Evolutionary conservation across 2,329 filamentous ascomycete species (phyloP).

Genomic region (Tricladium varicosporioides): DNA sequence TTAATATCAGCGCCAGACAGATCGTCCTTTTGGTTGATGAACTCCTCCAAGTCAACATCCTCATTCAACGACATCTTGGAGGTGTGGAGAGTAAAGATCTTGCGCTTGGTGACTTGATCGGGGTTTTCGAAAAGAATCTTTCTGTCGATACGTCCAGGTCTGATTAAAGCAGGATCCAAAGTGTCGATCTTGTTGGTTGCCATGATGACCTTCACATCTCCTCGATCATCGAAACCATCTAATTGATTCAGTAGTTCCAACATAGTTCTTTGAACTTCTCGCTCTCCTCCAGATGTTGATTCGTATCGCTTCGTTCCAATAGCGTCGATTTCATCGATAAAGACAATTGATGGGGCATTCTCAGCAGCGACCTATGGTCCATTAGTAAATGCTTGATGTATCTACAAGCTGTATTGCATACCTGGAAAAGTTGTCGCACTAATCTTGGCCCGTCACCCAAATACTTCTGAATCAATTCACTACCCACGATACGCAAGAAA

Average conservation of each 20-base stretch:
- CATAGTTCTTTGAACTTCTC: constrained; percentile 98
- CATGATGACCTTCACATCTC: constrained; percentile 99
- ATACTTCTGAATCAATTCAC: constrained; percentile 98
- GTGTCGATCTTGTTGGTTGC: constrained; percentile 99
- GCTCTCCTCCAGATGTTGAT: constrained; percentile 92
- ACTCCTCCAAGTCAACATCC: constrained; percentile 98
- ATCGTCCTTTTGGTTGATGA: constrained; percentile 98
- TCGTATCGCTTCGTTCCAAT: constrained; percentile 99
- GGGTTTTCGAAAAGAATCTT: constrained; percentile 80
- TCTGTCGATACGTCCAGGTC: constrained; percentile 95
- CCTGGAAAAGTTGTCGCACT: constrained; percentile 92
- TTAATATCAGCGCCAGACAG: constrained; percentile 97
- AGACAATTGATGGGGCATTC: constrained; percentile 94
- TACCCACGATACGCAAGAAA: constrained; percentile 95
- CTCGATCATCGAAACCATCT: constrained; percentile 97
- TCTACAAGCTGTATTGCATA: constrained; percentile 35
- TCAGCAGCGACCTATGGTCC: constrained; percentile 76
- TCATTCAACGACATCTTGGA: constrained; percentile 97
- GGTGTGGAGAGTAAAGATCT: constrained; percentile 98
- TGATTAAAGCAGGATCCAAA: constrained; percentile 91
- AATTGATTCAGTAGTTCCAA: constrained; percentile 96
- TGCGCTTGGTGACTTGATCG: constrained; percentile 86
- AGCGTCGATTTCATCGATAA: constrained; percentile 98
- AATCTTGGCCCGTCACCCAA: constrained; percentile 92
- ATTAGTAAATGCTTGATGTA: constrained; percentile 12